A percentile compares a stretch with the other conserved stretches of the same genome.
Evolutionary conservation across 176 grass and related monocot species (phyloP).

Genomic region (Ensete ventricosum): DNA sequence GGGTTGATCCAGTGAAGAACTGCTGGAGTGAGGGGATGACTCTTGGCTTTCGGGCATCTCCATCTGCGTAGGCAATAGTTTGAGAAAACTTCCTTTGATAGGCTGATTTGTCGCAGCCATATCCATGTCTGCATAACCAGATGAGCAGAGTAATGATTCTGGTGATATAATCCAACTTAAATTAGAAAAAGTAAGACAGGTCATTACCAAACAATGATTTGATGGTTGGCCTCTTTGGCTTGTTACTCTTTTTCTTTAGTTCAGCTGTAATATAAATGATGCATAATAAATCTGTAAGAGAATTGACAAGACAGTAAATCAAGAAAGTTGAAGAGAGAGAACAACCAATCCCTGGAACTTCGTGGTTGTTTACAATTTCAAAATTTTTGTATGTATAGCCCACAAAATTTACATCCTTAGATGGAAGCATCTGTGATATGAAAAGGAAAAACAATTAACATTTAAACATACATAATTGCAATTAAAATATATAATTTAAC

Average conservation of each 20-base stretch:
- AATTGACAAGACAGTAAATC: background rate
- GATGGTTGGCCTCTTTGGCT: constrained; percentile 95
- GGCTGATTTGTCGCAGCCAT: constrained; percentile 42
- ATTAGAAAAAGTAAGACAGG: background rate
- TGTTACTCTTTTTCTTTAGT: constrained; percentile 88
- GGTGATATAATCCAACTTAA: background rate
- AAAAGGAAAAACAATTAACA: constrained; percentile 3
- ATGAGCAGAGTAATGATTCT: background rate
- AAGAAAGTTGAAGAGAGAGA: background rate
- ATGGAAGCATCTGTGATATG: constrained; percentile 90
- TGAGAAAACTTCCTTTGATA: constrained; percentile 76
- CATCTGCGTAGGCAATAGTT: constrained; percentile 64
- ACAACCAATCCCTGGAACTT: constrained; percentile 90
- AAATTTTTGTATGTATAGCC: constrained; percentile 99
- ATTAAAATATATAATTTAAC: background rate
- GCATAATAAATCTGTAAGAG: constrained; percentile 24
- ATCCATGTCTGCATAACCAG: constrained; percentile 37
- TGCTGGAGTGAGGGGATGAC: constrained; percentile 65
- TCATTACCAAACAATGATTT: constrained; percentile 93
- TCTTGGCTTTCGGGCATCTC: constrained; percentile 50
- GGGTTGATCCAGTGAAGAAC: constrained; percentile 70
- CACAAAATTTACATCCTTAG: constrained; percentile 96
- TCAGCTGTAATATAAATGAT: constrained; percentile 57
- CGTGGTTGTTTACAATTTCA: constrained; percentile 92
- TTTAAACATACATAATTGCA: background rate